Conservation (phyloP, 2,329 filamentous ascomycete genomes). For the Colletotrichum gigasporum region DNA sequence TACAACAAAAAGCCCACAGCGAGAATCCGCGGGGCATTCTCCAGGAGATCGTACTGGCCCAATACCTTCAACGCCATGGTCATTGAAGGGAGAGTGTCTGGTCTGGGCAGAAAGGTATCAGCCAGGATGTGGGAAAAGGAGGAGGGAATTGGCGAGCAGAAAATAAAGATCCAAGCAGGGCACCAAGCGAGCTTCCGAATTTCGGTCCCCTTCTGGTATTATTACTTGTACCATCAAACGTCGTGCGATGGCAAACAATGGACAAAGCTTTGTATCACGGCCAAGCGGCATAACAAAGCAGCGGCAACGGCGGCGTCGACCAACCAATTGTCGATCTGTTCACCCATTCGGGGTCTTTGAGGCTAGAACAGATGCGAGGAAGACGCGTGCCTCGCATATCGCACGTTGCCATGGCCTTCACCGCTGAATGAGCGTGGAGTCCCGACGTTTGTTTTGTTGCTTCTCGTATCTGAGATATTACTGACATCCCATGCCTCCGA, state of each 20-base stretch:
- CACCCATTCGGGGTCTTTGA: background rate
- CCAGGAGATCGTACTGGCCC: background rate
- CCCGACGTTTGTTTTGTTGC: background rate
- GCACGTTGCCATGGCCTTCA: background rate
- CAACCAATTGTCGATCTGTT: background rate
- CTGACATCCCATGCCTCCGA: too few species aligned
- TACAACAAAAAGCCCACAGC: background rate
- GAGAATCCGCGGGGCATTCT: background rate
- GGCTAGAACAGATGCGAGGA: background rate
- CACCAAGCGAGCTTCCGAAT: too few species aligned
- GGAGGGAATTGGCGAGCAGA: too few species aligned
- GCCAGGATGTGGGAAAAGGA: background rate
- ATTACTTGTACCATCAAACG: too few species aligned
- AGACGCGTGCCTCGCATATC: background rate
- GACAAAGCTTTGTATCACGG: too few species aligned
- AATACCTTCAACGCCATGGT: background rate
- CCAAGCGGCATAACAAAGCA: background rate
- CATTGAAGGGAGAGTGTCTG: background rate
- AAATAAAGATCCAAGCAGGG: too few species aligned
- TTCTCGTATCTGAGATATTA: background rate
- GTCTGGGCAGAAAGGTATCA: background rate
- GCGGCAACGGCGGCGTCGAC: background rate
- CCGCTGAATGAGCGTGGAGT: conserved; percentile 4
- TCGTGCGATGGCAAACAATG: too few species aligned
- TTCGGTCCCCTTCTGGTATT: too few species aligned